Evolutionary conservation across 192 early-diverging fungal genomes (phyloP), one percentile per base, ranked within the genome.

Genomic region (Coemansia pectinata): DNA sequence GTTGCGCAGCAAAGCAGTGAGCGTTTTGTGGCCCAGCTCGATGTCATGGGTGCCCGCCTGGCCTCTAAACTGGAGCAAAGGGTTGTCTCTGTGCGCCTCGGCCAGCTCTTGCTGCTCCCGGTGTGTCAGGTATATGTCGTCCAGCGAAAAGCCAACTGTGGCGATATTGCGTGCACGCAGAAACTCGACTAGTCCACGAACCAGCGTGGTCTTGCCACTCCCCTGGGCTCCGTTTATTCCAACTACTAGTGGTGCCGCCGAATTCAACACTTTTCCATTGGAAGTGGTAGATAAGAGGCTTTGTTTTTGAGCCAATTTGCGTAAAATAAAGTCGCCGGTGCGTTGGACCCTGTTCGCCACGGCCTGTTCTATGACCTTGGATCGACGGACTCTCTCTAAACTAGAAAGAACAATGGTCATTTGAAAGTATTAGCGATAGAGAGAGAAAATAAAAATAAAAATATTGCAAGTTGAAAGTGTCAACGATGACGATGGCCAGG

Each of bases 1-100:
- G 63, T 70, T 70, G 15, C 52, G 44, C 29, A 76, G 36, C 21
- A 95, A 76, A 19, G 71, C 65, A 14, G 71, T 45, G 25, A 96
- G 78, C 0, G 87, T 87, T 0, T 67, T 3, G 7, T 66, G 52
- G 3, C 89, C 93, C 3, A 98, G 81, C 15, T 61, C 47, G 6
- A 95, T 34, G 73, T 97, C 95, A 69, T 97, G 95, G 5, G 95
- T 95, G 1, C 97, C 96, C 3, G 96, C 91, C 59, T 93, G 89
- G 8, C 97, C 97, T 31, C 97, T 86, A 62, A 84, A 90, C 65
- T 91, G 85, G 29, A 95, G 85, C 15, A 98, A 79, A 31, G 88
- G 87, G 72, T 97, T 96, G 50, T 68, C 62, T 23, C 44, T 44
- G 55, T 78, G 66, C 4, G 57, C 33, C 19, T 41, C 19, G 1